Evolutionary conservation across 306 rosid species (phyloP), one percentile per base, ranked within the genome.

Genomic region (Spatholobus suberectus): DNA sequence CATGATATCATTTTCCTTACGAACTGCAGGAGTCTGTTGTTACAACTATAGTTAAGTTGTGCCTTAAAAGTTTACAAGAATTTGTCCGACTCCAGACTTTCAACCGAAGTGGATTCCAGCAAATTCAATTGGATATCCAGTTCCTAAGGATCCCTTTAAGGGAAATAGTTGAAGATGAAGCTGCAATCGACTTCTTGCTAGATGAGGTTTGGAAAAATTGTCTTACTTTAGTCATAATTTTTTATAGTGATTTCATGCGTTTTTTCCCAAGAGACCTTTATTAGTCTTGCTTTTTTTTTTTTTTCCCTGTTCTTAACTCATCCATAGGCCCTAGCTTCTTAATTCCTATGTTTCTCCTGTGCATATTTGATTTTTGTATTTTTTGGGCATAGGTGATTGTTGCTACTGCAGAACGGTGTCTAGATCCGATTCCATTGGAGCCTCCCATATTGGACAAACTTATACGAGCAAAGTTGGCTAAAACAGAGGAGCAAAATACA

Each of bases 31-130:
- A 88, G 80, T 94, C 97, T 0, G 97, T 96, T 81, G 87, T 94
- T 75, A 88, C 98, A 41, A 88, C 92, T 63, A 35, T 87, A n/a
- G 98, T 94, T 63, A 96, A 96, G 84, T 88, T 94, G 81, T 86
- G 92, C 79, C 98, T 96, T 68, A 94, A 96, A 86, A 96, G 97
- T 87, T 70, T 93, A 61, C 98, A 91, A 91, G 99, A 96, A 91
- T 92, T 91, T 59, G 92, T 85, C 35, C 90, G 97, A 21, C 97
- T 90, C 81, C 97, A 93, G 65, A 92, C 98, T 21, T 93, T 90
- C 82, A 96, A 92, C 82, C 89, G 98, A 70, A 96, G 98, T 70
- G 99, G 99, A 84, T 96, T 96, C 90, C 97, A 93, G 85, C 99
- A 93, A 90, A 86, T 96, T 90, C 99, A 96, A 77, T 84, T 96